phyloP scores from a whole-genome alignment of 2,329 filamentous ascomycete genomes.

The Microdochium paspali region DNA sequence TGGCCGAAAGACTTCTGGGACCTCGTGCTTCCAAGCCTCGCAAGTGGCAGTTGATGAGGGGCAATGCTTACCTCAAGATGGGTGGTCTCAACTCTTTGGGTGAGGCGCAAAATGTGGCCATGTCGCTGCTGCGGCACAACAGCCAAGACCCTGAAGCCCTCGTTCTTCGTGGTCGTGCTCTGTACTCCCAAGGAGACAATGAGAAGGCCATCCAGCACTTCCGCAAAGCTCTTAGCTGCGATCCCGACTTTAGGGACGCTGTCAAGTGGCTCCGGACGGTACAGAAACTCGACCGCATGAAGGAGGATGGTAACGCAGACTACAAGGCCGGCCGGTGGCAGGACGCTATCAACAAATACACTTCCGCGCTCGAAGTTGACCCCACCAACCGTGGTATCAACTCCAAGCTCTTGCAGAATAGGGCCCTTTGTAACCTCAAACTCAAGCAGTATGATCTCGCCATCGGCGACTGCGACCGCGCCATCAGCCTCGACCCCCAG shows the following conservation, averaged over 20 bases:
- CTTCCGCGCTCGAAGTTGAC: constrained; percentile 74
- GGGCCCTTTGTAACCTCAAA: constrained; percentile 74
- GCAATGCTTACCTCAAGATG: constrained; percentile 89
- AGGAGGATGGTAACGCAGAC: constrained; percentile 82
- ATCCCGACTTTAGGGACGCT: constrained; percentile 84
- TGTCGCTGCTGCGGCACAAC: constrained; percentile 76
- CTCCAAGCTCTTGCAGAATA: constrained; percentile 88
- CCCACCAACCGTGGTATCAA: constrained; percentile 85
- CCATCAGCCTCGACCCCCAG: constrained; percentile 69
- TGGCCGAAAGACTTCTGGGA: constrained; percentile 76
- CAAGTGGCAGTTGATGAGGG: constrained; percentile 89
- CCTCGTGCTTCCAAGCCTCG: constrained; percentile 68
- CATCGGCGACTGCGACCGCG: constrained; percentile 77
- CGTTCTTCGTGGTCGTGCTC: constrained; percentile 75
- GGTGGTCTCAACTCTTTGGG: constrained; percentile 80
- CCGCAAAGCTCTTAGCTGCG: constrained; percentile 78
- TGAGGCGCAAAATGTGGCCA: constrained; percentile 87
- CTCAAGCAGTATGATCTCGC: constrained; percentile 78
- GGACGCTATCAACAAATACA: constrained; percentile 76
- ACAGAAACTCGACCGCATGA: constrained; percentile 86
- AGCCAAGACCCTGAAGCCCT: constrained; percentile 89
- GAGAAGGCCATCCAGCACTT: constrained; percentile 91
- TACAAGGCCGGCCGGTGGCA: constrained; percentile 82
- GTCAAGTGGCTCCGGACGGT: constrained; percentile 84
- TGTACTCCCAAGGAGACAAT: constrained; percentile 90